Evolutionary conservation across 164 flowering plant species (phyloP), one percentile per base, ranked within the genome.

Genomic region (Kalanchoe fedtschenkoi): DNA sequence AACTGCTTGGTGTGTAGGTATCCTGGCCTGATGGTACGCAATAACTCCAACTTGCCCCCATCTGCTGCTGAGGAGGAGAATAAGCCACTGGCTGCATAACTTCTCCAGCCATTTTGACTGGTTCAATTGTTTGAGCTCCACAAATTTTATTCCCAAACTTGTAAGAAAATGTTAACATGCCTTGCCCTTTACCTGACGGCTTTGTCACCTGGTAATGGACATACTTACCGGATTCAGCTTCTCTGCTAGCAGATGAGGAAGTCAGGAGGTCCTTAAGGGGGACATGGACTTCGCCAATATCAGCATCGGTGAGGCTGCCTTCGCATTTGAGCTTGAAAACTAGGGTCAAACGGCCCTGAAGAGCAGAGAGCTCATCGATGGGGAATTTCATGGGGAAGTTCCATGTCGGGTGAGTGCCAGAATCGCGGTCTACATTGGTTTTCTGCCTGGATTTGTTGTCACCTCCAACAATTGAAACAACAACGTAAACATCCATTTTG

Each of bases 371-470:
- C n/a, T 55, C 58, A 32, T 55, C n/a, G 33, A 24, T 6, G 34
- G 58, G 22, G 58, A 55, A 55, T 32, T 21, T 28, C 58, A 28
- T 55, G 19, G 33, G 33, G 58, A 55, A 55, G 33, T 55, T 32
- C 58, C 58, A 55, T 55, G 58, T 55, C 24, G 58, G 58, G 14
- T 55, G 30, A 32, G 58, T 26, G 34, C 58, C 56, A 16, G 28
- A 21, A n/a, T 28, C 22, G 0, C 29, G 24, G 56, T 51, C 24
- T 10, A 51, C 56, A 24, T 51, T 21, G 29, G 56, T 51, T 51
- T 51, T 51, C 19, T 51, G 56, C 56, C 19, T 28, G 22, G 16
- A 9, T 21, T 19, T 51, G 24, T 11, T 8, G 28, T 21, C 8
- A 17, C 29, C 56, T 9, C 56, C 56, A 10, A 28, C 8, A 2